Evolutionary conservation across 2,329 filamentous ascomycete genomes (phyloP), one percentile per base, ranked within the genome.

Genomic region (Aspergillus oerlinghausenensis): DNA sequence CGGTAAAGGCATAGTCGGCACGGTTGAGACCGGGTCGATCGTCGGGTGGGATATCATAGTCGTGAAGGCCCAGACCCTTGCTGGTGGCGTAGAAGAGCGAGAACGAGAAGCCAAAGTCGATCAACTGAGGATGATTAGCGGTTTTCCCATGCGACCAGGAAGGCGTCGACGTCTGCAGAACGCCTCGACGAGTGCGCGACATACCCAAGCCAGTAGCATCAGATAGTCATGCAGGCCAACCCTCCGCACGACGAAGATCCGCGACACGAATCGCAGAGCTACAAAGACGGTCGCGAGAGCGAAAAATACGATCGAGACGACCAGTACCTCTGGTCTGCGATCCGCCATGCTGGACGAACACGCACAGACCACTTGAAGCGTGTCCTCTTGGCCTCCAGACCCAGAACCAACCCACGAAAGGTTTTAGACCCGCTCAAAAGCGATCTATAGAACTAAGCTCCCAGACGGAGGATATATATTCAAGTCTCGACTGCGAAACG

Each of bases 191-290:
- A 17, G 32, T 17, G 29, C 53, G 21, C 45, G 47, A 64, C 70
- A 58, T 68, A 85, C 73, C 92, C 91, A 96, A 55, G 92, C 90
- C 43, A 89, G 63, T 10, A 91, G 73, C 73, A 96, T 94, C 65
- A 89, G 84, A 73, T 87, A 88, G 78, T 96, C 92, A 74, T 96
- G 91, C 78, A 84, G 83, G 55, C 82, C 85, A 52, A 91, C 75
- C 54, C 82, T 86, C 63, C 84, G 84, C 55, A 96, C 87, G 51
- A 97, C 87, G 49, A 82, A 84, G 51, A 84, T 80, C 28, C 92
- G 84, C 58, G 89, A 91, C 45, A 90, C 75, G 63, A 96, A 79
- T 54, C 92, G 86, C 38, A 89, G 82, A 45, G 80, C 79, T 63
- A 96, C 89, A 69, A 96, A 93, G 54, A 88, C 67, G 42, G 88